These are phyloP conservation scores for Amaranthus hypochondriacus DNA, from an alignment of 148 eudicot species.

Conservation along the genomic window DNA sequence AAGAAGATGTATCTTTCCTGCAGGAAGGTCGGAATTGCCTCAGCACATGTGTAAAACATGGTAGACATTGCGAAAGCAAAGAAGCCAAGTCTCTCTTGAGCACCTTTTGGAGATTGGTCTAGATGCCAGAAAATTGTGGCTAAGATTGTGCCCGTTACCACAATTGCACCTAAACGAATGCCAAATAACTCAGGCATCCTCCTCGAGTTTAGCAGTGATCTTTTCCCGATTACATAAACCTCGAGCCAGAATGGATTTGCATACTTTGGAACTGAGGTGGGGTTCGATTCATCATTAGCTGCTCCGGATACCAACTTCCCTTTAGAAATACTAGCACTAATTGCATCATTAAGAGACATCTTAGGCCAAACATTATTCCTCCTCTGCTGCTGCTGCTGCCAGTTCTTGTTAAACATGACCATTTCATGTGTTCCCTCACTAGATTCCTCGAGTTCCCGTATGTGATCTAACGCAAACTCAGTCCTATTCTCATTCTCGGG, in stretches of 20 bases:
- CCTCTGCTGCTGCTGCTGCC: slow-evolving; percentile 51
- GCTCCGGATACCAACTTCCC: slow-evolving; percentile 77
- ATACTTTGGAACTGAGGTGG: slow-evolving; percentile 47
- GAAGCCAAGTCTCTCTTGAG: slow-evolving; percentile 64
- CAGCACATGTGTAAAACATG: slow-evolving; percentile 86
- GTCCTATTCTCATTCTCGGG: slow-evolving; percentile 58
- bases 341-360: slow-evolving; percentile 57
- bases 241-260: slow-evolving; percentile 82
- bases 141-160: slow-evolving; percentile 63
- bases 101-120: slow-evolving; percentile 65
- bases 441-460: slow-evolving; percentile 61
- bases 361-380: slow-evolving; percentile 13
- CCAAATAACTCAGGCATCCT: slow-evolving; percentile 69
- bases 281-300: slow-evolving; percentile 32
- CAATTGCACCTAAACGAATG: slow-evolving; percentile 55
- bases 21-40: slow-evolving; percentile 75
- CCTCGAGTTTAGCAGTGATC: slow-evolving; percentile 61
- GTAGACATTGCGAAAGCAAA: slow-evolving; percentile 95
- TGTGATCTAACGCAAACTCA: slow-evolving; percentile 72
- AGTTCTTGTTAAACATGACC: slow-evolving; percentile 50
- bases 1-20: slow-evolving; percentile 74
- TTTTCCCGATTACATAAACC: slow-evolving; percentile 51
- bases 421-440: slow-evolving; percentile 39
- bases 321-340: slow-evolving; percentile 65
- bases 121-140: slow-evolving; percentile 71